phyloP scores from a whole-genome alignment of 73 alveolate genomes.

The Paramecium caudatum region DNA sequence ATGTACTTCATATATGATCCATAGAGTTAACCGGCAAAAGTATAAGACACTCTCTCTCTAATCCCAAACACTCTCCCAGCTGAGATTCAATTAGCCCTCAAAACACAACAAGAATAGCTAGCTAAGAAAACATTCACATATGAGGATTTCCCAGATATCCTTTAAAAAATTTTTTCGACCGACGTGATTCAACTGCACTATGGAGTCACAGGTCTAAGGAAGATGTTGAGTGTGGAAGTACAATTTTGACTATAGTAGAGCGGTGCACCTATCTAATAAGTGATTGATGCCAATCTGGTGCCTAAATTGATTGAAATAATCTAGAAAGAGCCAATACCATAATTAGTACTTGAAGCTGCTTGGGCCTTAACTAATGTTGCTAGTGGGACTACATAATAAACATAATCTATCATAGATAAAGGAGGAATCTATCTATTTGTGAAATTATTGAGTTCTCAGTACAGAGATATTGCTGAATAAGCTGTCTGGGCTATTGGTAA shows the following conservation, averaged over 20 bases:
- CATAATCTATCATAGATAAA: slow-evolving; percentile 93
- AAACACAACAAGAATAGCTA: not conserved
- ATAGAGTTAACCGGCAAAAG: not conserved
- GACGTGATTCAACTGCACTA: slow-evolving; percentile 75
- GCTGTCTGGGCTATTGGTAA: slow-evolving; percentile 98
- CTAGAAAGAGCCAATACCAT: slow-evolving; percentile 84
- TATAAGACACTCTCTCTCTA: not conserved
- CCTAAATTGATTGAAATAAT: slow-evolving; percentile 91
- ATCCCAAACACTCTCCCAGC: slow-evolving; percentile 39
- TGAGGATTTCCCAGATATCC: slow-evolving; percentile 81
- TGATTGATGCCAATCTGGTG: slow-evolving; percentile 95
- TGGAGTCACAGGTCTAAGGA: slow-evolving; percentile 97
- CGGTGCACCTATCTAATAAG: slow-evolving; percentile 95
- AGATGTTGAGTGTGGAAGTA: slow-evolving; percentile 90
- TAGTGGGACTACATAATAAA: slow-evolving; percentile 94
- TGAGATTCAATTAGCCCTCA: not conserved
- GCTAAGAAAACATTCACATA: slow-evolving; percentile 39
- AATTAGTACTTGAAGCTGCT: slow-evolving; percentile 97
- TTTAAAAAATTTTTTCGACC: slow-evolving; percentile 73
- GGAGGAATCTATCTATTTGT: slow-evolving; percentile 93
- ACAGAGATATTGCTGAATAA: slow-evolving; percentile 91
- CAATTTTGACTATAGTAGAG: not conserved
- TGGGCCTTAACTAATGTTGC: slow-evolving; percentile 99
- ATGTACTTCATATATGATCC: slow-evolving; percentile 1
- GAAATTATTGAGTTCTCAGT: slow-evolving; percentile 85